phyloP scores from a whole-genome alignment of 805 yeast genomes.

The Ogataea nakhonphanomensis region DNA sequence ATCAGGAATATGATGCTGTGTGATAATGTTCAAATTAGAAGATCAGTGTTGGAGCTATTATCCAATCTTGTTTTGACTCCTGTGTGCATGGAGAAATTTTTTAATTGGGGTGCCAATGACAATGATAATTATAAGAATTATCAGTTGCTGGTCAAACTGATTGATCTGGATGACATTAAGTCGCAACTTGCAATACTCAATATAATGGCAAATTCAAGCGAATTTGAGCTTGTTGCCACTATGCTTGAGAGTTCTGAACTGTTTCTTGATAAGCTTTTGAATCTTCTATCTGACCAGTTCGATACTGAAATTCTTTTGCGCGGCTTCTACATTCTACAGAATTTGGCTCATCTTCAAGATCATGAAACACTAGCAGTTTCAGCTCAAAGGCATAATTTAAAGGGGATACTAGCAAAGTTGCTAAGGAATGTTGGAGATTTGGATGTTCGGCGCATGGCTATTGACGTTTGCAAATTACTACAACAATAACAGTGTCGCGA shows the following conservation, averaged over 20 bases:
- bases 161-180: constrained; percentile 35
- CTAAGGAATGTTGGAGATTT: constrained; percentile 5
- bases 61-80: constrained; percentile 42
- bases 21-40: constrained; percentile 40
- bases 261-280: constrained; percentile 19
- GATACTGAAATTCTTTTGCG: constrained; percentile 25
- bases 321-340: constrained; percentile 22
- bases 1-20: constrained; percentile 35
- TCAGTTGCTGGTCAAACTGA: constrained; percentile 38
- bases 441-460: constrained; percentile 14
- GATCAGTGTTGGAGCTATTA: constrained; percentile 46
- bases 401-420: constrained; percentile 2
- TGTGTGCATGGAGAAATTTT: constrained; percentile 49
- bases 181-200: constrained; percentile 37
- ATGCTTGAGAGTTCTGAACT: constrained; percentile 18
- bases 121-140: constrained; percentile 38
- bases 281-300: constrained; percentile 15
- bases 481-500: constrained; percentile 4
- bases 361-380: background rate
- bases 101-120: constrained; percentile 43
- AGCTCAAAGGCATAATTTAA: constrained; percentile 6
- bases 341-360: constrained; percentile 10
- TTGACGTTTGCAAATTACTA: constrained; percentile 9
- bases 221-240: constrained; percentile 24
- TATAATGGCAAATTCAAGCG: constrained; percentile 31